Conservation (phyloP, 805 yeast species). For the Tanozyma kutaoensis region DNA sequence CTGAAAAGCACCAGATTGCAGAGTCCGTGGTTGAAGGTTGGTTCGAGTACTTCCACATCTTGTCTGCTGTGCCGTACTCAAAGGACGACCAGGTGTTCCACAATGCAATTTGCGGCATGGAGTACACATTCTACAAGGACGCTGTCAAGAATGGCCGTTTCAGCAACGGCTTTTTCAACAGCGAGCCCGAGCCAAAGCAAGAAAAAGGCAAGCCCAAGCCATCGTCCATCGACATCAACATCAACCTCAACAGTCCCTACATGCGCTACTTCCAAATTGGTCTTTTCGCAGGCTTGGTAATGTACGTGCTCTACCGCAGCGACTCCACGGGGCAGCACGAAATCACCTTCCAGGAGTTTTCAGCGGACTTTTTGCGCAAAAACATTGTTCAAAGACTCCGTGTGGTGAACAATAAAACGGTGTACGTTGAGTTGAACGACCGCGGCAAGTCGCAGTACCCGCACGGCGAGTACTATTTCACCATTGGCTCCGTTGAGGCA, state of each 20-base stretch:
- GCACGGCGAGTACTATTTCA: constrained; percentile 35
- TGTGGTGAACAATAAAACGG: constrained; percentile 68
- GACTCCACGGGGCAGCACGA: constrained; percentile 23
- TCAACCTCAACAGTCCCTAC: constrained; percentile 11
- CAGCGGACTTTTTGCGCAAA: constrained; percentile 52
- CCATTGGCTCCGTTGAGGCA: constrained; percentile 78
- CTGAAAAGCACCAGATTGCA: constrained; percentile 6
- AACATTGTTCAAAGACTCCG: constrained; percentile 62
- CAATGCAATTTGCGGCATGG: constrained; percentile 16
- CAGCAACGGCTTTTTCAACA: constrained; percentile 1
- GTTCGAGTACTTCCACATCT: constrained; percentile 16
- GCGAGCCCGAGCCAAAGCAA: constrained; percentile 4
- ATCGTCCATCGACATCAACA: constrained; percentile 10
- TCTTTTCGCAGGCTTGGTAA: constrained; percentile 14
- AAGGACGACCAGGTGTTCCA: constrained; percentile 8
- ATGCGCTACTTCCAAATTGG: constrained; percentile 18
- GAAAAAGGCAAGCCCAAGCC: constrained; percentile 5
- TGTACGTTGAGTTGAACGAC: constrained; percentile 55
- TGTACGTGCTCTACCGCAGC: constrained; percentile 10
- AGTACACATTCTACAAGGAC: constrained; percentile 8
- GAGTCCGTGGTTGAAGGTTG: constrained; percentile 10
- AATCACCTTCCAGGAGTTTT: constrained; percentile 84
- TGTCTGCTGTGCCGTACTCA: constrained; percentile 11
- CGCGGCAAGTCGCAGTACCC: constrained; percentile 39
- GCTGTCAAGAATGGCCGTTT: constrained; percentile 1